These are phyloP conservation scores for Brassica cretica DNA, from an alignment of 345 rosid genomes.

Conservation along the genomic window DNA sequence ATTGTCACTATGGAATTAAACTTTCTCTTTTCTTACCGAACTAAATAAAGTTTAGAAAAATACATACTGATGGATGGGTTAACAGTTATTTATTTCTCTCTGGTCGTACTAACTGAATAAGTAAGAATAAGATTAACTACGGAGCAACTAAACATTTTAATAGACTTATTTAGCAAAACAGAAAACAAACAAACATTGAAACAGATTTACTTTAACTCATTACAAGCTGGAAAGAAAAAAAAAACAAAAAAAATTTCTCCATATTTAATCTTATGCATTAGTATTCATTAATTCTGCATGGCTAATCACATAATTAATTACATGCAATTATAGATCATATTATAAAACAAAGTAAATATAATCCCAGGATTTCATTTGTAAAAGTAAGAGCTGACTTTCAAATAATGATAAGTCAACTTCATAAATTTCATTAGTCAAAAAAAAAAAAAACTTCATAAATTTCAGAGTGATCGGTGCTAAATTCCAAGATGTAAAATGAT, in stretches of 20 bases:
- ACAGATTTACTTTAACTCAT: not conserved
- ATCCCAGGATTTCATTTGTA: constrained; percentile 3
- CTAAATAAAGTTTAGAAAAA: constrained; percentile 11
- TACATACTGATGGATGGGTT: not conserved
- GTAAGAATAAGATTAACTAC: no score
- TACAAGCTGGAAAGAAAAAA: not conserved
- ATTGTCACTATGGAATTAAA: not conserved
- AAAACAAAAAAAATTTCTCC: not conserved
- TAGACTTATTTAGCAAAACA: not conserved
- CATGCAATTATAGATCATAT: not conserved
- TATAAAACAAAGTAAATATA: not conserved
- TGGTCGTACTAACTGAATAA: no score
- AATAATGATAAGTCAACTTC: constrained; percentile 17
- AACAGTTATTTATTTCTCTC: no score
- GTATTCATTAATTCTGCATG: not conserved
- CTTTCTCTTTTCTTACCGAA: not conserved
- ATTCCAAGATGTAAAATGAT: not conserved
- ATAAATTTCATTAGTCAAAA: not conserved
- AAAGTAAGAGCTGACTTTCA: constrained; percentile 32
- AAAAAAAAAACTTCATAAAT: not conserved
- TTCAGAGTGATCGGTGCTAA: constrained; percentile 10
- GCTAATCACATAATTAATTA: not conserved
- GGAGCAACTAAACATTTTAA: not conserved
- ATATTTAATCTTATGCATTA: not conserved
- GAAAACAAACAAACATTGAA: not conserved